Percentiles rank a stretch among this genome's conserved stretches.
phyloP scores from a whole-genome alignment of 257 asterid species.

The Nicotiana tabacum region DNA sequence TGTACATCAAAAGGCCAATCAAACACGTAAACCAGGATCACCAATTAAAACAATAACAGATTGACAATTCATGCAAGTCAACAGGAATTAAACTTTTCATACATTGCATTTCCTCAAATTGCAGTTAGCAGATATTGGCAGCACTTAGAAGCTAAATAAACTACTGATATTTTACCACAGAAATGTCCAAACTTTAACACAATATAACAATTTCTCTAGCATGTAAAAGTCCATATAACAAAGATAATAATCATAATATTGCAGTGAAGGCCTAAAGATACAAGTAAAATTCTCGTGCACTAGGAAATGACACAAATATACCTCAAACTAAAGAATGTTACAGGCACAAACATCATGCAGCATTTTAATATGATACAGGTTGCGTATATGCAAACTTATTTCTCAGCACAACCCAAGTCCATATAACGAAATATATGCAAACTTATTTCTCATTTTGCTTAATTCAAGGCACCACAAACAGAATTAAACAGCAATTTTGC shows the following conservation, averaged over 20 bases:
- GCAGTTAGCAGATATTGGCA: background rate
- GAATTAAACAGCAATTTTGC: background rate
- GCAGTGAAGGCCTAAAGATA: background rate
- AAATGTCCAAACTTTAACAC: background rate
- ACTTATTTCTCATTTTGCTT: background rate
- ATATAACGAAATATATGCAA: background rate
- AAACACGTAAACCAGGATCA: background rate
- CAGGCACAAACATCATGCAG: background rate
- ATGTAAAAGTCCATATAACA: background rate
- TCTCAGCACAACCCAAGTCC: background rate
- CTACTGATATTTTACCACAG: background rate
- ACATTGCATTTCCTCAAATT: background rate
- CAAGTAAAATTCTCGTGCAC: background rate
- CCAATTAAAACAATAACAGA: background rate
- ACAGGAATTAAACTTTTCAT: background rate
- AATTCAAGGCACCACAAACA: background rate
- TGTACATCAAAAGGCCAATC: background rate
- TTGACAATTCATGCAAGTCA: background rate
- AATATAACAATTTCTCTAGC: background rate
- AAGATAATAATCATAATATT: background rate
- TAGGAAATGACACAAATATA: background rate
- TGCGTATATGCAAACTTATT: background rate
- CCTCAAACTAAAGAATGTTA: background rate
- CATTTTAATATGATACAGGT: background rate
- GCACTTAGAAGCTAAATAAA: background rate